Conservation (phyloP, 2,329 filamentous ascomycete species). For the Anisogramma anomala region DNA sequence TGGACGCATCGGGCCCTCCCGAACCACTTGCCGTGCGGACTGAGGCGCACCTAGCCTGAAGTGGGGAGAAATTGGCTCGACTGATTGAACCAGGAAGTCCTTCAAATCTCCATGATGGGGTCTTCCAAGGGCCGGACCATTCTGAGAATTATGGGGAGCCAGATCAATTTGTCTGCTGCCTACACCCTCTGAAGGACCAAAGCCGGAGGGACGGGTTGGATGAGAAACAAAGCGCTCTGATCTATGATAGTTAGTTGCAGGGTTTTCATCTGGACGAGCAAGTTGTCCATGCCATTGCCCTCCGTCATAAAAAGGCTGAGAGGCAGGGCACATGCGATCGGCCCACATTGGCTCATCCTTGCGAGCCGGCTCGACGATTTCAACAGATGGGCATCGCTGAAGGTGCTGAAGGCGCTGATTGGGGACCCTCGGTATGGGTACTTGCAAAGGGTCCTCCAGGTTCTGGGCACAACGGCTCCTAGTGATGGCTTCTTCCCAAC, state of each 20-base stretch:
- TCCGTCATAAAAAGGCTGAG: constrained; percentile 2
- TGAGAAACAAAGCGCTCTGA: neutral
- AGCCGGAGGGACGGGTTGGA: neutral
- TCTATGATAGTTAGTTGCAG: constrained; percentile 3
- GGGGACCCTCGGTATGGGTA: constrained; percentile 13
- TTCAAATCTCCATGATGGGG: constrained; percentile 22
- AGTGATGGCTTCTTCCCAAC: constrained; percentile 24
- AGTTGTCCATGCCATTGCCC: neutral
- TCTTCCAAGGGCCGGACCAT: constrained; percentile 13
- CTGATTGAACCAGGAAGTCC: constrained; percentile 35
- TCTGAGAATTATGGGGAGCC: constrained; percentile 9
- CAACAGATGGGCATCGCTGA: constrained; percentile 10
- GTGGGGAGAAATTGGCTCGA: constrained; percentile 31
- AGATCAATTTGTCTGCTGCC: constrained; percentile 8
- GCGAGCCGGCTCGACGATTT: constrained; percentile 6
- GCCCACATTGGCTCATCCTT: constrained; percentile 8
- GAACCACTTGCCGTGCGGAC: constrained; percentile 7
- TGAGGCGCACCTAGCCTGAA: constrained; percentile 8
- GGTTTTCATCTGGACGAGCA: neutral
- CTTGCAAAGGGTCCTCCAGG: neutral
- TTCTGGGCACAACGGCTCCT: constrained; percentile 19
- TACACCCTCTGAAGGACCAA: constrained; percentile 6
- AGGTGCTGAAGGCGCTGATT: constrained; percentile 13
- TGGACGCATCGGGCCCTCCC: constrained; percentile 4
- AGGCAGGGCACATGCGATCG: constrained; percentile 14